Base-by-base conservation (phyloP, 352 stramenopile species). In the Phytophthora sp. region DNA sequence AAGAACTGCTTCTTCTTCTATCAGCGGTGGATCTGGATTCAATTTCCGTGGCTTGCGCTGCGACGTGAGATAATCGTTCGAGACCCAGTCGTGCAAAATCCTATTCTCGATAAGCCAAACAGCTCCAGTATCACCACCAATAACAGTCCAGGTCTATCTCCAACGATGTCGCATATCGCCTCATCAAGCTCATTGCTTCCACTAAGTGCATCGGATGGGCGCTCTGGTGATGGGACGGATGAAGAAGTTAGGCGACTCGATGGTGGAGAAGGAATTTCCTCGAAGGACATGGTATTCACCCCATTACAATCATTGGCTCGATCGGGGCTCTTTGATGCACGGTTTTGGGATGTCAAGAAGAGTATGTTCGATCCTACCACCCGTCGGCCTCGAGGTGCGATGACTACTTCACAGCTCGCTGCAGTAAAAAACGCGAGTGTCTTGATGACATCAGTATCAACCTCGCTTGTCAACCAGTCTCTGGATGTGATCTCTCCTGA, bases 11-110 rank as follows among this genome's bases (percentile, higher is more conserved):
- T 96, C 46, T 97, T 93, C 70, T 95, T 89, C 60, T 97, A 96
- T 62, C 83, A 96, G 61, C 85, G 93, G 31, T 98, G 93, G 93
- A 82, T 97, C 21, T 98, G 93, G 93, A 95, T 98, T 53, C 86
- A 96, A 51, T 97, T 95, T 65, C 89, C 91, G n/a, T 98, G 93
- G 93, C 80, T 98, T 11, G 89, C 89, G 15, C 77, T 98, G 18
- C 66, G 81, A 7, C 76, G 80, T 41, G 82, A 94, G 16, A 89
- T 94, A 45, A 53, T 81, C 31, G 55, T 89, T 12, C 66, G 76
- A 23, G 82, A 92, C 5, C 71, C 76, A 15, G 47, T 79, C 7
- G 64, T 89, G 16, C 58, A 52, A 21, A 79, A 76, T 35, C 62
- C 71, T 9, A 77, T 71, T 15, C 54, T 63, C 2, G 74, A 74